Conservation (phyloP, 441 rosid species). For the Aquilaria agallochum region DNA sequence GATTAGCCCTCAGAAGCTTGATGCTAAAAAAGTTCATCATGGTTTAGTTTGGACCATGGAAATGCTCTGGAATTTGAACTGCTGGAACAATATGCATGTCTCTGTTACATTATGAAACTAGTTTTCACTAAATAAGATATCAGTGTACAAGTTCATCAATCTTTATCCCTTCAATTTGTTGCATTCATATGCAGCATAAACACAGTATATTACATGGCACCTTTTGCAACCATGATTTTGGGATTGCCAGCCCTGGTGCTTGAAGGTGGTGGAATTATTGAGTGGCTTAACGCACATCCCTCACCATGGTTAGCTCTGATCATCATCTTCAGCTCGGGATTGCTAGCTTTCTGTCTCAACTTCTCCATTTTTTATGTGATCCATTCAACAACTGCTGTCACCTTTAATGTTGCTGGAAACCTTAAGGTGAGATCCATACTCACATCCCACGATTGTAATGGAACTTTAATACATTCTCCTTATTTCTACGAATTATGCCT, state of each 20-base stretch:
- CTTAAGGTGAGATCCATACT: conserved; percentile 68
- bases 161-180: conserved; percentile 7
- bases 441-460: neutral
- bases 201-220: conserved; percentile 99
- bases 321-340: conserved; percentile 87
- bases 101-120: too few relatives aligned
- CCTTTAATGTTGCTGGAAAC: conserved; percentile 98
- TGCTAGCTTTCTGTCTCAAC: conserved; percentile 94
- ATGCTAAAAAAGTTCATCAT: too few relatives aligned
- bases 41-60: too few relatives aligned
- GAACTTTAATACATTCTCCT: neutral
- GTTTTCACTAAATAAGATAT: neutral
- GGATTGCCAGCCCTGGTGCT: conserved; percentile 80
- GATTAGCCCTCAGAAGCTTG: too few relatives aligned
- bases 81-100: too few relatives aligned
- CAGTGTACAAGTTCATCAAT: conserved; percentile 11
- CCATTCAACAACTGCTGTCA: conserved; percentile 99
- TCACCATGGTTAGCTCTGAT: conserved; percentile 51
- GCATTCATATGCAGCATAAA: conserved; percentile 53
- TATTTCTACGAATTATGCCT: neutral
- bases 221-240: conserved; percentile 93
- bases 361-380: conserved; percentile 98
- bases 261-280: conserved; percentile 79
- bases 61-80: too few relatives aligned
- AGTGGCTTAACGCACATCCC: conserved; percentile 71